A percentile compares a stretch with the other conserved stretches of the same genome.
Evolutionary conservation across 1,139 yeast species (phyloP).

Genomic region (Nakaseomyces delphensis): DNA sequence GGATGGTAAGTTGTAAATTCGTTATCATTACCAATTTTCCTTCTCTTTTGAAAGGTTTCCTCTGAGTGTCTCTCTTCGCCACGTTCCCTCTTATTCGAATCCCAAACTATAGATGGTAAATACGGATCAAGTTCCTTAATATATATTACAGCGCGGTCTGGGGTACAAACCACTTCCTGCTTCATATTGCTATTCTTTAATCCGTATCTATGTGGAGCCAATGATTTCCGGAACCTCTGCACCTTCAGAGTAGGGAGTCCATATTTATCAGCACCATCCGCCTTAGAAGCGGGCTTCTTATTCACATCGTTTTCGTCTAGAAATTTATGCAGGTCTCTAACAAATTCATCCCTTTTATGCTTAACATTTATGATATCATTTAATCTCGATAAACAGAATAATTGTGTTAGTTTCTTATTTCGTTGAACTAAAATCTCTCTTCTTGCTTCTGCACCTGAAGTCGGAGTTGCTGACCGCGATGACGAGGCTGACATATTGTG

Average conservation of each 20-base stretch:
- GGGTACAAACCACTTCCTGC: neutral
- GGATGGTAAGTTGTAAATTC: neutral
- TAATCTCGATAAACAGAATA: constrained; percentile 1
- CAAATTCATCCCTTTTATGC: constrained; percentile 1
- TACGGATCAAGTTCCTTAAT: neutral
- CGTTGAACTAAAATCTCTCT: constrained; percentile 2
- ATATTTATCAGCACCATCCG: neutral
- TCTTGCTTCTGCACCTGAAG: constrained; percentile 2
- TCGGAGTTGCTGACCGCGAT: constrained; percentile 5
- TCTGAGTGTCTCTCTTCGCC: neutral
- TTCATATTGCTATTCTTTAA: neutral
- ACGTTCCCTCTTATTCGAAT: neutral
- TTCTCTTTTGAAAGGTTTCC: neutral
- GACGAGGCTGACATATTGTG: constrained; percentile 2
- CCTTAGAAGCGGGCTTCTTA: neutral
- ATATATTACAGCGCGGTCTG: constrained; percentile 1
- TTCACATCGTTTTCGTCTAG: constrained; percentile 3
- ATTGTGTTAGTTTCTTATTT: neutral
- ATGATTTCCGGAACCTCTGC: constrained; percentile 4
- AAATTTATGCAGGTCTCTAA: constrained; percentile 2
- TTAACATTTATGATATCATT: constrained; percentile 3
- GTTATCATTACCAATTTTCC: constrained; percentile 2
- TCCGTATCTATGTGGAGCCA: neutral
- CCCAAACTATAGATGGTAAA: constrained; percentile 3
- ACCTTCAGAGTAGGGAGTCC: neutral